Evolutionary conservation across 768 basidiomycete species (phyloP).

Genomic region (Candolleomyces eurysporus): DNA sequence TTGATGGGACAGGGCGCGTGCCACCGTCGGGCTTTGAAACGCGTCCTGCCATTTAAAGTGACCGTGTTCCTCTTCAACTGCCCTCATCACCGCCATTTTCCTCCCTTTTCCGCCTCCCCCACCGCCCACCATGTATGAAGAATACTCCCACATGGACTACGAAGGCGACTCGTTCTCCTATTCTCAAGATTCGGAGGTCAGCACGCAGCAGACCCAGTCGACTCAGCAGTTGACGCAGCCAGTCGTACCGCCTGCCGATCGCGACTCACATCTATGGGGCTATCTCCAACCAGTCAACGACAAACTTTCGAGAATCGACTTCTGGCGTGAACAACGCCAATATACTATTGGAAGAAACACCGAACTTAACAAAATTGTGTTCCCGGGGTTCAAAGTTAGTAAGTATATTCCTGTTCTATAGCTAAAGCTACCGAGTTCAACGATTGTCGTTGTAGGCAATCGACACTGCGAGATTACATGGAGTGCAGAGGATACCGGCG

Average conservation of each 20-base stretch:
- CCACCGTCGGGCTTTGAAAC: conserved; percentile 29
- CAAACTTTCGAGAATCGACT: conserved; percentile 54
- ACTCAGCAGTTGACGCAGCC: conserved; percentile 44
- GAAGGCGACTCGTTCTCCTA: conserved; percentile 21
- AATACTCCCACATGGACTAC: conserved; percentile 19
- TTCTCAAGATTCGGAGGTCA: conserved; percentile 26
- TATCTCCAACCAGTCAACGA: conserved; percentile 64
- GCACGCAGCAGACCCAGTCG: conserved; percentile 40
- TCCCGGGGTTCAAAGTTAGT: conserved; percentile 78
- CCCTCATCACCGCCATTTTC: conserved; percentile 8
- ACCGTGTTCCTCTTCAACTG: not conserved
- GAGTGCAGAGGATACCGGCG: conserved; percentile 49
- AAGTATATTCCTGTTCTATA: conserved; percentile 23
- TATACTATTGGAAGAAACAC: conserved; percentile 56
- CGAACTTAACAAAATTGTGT: conserved; percentile 48
- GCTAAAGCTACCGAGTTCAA: not conserved
- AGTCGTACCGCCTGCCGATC: conserved; percentile 9
- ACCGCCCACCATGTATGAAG: conserved; percentile 17
- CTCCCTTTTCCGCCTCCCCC: conserved; percentile 6
- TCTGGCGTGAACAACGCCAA: conserved; percentile 49
- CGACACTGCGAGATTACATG: conserved; percentile 56
- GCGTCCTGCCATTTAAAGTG: conserved; percentile 26
- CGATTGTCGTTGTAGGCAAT: conserved; percentile 39
- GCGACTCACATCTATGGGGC: conserved; percentile 59
- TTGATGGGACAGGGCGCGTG: not conserved